Evolutionary conservation across 345 rosid genomes (phyloP).

Genomic region (Brassica cretica): DNA sequence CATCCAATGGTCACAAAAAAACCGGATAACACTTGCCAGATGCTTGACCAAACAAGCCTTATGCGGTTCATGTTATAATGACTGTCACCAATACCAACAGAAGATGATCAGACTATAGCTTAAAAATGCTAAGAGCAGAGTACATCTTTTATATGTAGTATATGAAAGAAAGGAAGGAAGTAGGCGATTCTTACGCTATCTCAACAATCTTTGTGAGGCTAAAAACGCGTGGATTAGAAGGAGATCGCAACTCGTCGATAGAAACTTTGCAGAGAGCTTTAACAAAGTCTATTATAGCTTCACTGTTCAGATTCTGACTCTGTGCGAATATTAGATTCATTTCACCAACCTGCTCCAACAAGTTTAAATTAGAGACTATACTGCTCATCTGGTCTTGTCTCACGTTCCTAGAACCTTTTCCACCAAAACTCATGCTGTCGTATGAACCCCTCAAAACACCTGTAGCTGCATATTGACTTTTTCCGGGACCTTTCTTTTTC

Average conservation of each 20-base stretch:
- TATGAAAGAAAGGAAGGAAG: conserved; percentile 21
- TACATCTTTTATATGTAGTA: conserved; percentile 20
- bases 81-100: conserved; percentile 50
- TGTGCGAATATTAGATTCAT: conserved; percentile 91
- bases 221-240: conserved; percentile 95
- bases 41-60: conserved; percentile 99
- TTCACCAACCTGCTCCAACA: conserved; percentile 96
- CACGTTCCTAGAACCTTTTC: conserved; percentile 61
- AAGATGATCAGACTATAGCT: conserved; percentile 17
- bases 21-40: conserved; percentile 94
- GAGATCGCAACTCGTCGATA: conserved; percentile 89
- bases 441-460: conserved; percentile 89
- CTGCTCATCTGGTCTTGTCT: conserved; percentile 65
- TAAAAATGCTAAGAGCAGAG: conserved; percentile 29
- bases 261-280: conserved; percentile 99
- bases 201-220: conserved; percentile 98
- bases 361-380: conserved; percentile 75
- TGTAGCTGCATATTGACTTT: conserved; percentile 73
- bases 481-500: conserved; percentile 71
- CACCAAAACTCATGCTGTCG: conserved; percentile 66
- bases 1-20: conserved; percentile 98
- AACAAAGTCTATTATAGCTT: conserved; percentile 93
- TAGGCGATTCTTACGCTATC: conserved; percentile 78
- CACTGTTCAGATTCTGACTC: conserved; percentile 95
- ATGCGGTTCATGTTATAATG: conserved; percentile 99